phyloP scores from a whole-genome alignment of 2,329 filamentous ascomycete species.

The Fusarium mangiferae region DNA sequence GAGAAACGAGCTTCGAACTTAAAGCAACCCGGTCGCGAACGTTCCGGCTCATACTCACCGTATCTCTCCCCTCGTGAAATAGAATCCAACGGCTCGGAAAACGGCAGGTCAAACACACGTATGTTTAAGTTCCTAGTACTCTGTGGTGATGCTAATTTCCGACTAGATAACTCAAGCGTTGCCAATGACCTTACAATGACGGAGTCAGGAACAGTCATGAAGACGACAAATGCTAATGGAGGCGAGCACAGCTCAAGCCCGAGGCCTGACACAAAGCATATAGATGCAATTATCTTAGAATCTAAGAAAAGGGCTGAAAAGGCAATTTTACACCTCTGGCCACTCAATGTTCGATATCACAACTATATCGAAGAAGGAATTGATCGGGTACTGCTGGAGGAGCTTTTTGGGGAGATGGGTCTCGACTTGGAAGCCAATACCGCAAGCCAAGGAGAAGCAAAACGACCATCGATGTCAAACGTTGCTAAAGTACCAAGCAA shows the following conservation, averaged over 20 bases:
- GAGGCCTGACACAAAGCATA: background rate
- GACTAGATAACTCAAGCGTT: conserved; percentile 16
- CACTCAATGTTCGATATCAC: conserved; percentile 76
- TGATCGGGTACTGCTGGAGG: conserved; percentile 68
- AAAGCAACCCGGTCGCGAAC: conserved; percentile 50
- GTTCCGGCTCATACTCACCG: conserved; percentile 64
- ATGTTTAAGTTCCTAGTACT: background rate
- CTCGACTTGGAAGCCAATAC: conserved; percentile 55
- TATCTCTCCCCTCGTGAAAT: conserved; percentile 62
- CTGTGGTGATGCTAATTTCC: conserved; percentile 12
- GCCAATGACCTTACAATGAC: background rate
- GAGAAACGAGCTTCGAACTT: conserved; percentile 1
- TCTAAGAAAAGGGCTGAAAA: conserved; percentile 70
- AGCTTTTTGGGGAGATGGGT: conserved; percentile 75
- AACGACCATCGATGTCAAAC: background rate
- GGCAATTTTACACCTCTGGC: conserved; percentile 72
- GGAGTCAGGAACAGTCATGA: background rate
- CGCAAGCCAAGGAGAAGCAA: background rate
- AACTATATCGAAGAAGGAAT: conserved; percentile 80
- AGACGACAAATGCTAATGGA: background rate
- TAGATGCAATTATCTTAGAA: conserved; percentile 45
- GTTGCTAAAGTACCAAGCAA: background rate
- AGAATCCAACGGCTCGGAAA: conserved; percentile 35
- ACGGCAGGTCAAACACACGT: conserved; percentile 17
- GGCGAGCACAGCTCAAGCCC: background rate